These are phyloP conservation scores for Clarireedia homoeocarpa DNA, from an alignment of 2,329 filamentous ascomycete genomes.

Conservation along the genomic window DNA sequence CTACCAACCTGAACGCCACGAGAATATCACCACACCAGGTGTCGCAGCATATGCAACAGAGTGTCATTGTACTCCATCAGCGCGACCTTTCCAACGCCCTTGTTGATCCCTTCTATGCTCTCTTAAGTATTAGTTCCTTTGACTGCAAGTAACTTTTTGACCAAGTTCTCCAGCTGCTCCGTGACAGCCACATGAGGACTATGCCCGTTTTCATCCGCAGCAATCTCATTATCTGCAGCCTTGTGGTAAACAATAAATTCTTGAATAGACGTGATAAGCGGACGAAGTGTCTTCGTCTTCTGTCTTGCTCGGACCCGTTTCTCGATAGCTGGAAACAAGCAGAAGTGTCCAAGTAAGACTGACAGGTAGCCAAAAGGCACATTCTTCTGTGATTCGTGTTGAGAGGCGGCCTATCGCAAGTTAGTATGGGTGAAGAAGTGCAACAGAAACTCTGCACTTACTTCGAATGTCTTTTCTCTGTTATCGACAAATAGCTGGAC, in stretches of 20 bases:
- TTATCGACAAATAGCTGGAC: conserved; percentile 61
- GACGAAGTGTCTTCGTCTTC: conserved; percentile 38
- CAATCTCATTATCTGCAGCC: conserved; percentile 42
- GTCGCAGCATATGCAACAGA: conserved; percentile 3
- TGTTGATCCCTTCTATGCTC: background rate
- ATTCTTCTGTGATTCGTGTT: conserved; percentile 68
- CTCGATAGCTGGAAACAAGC: conserved; percentile 44
- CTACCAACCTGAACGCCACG: conserved; percentile 2
- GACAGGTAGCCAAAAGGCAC: conserved; percentile 83
- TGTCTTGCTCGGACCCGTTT: conserved; percentile 35
- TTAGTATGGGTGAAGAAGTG: conserved; percentile 5
- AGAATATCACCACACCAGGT: background rate
- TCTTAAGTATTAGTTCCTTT: background rate
- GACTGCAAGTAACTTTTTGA: conserved; percentile 14
- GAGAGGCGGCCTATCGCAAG: conserved; percentile 51
- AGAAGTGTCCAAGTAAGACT: conserved; percentile 76
- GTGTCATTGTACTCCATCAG: background rate
- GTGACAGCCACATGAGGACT: conserved; percentile 38
- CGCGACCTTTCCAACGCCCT: background rate
- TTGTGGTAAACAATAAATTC: conserved; percentile 55
- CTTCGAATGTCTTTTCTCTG: conserved; percentile 57
- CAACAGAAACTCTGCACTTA: conserved; percentile 35
- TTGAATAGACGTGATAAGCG: conserved; percentile 48
- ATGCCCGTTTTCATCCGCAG: conserved; percentile 38
- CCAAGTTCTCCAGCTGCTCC: conserved; percentile 22